These are phyloP conservation scores for Hysterium pulicare DNA, from an alignment of 2,329 filamentous ascomycete genomes.

Conservation along the genomic window DNA sequence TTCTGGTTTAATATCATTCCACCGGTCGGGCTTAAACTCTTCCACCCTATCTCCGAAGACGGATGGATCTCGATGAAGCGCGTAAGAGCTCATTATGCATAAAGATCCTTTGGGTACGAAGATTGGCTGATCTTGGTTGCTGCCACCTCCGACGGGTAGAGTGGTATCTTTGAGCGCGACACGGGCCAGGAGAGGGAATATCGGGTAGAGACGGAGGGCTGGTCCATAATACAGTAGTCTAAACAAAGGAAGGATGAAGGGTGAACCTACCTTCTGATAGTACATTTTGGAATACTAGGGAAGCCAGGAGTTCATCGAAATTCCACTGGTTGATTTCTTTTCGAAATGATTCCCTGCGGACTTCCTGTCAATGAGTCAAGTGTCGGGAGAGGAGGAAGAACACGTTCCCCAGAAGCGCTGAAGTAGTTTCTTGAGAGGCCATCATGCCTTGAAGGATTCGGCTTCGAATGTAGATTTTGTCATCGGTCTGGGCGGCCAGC, in stretches of 20 bases:
- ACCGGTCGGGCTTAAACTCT: no score
- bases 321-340: constrained; percentile 30
- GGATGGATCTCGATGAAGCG: constrained; percentile 51
- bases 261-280: constrained; percentile 51
- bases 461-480: constrained; percentile 33
- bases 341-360: constrained; percentile 26
- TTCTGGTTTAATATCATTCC: no score
- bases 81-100: constrained; percentile 39
- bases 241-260: neutral
- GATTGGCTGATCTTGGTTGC: constrained; percentile 7
- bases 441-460: constrained; percentile 40
- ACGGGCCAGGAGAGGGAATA: constrained; percentile 14
- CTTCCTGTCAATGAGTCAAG: constrained; percentile 24
- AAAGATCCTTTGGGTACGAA: constrained; percentile 23
- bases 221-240: neutral
- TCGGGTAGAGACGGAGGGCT: constrained; percentile 15
- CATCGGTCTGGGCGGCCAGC: constrained; percentile 35
- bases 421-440: constrained; percentile 25
- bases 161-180: constrained; percentile 10
- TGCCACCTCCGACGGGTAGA: constrained; percentile 15
- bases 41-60: no score
- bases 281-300: constrained; percentile 55
- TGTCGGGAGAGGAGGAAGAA: constrained; percentile 27
- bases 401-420: constrained; percentile 18
- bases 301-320: constrained; percentile 52